These are phyloP conservation scores for Leonotis leonurus DNA, from an alignment of 257 asterid species.

Conservation along the genomic window DNA sequence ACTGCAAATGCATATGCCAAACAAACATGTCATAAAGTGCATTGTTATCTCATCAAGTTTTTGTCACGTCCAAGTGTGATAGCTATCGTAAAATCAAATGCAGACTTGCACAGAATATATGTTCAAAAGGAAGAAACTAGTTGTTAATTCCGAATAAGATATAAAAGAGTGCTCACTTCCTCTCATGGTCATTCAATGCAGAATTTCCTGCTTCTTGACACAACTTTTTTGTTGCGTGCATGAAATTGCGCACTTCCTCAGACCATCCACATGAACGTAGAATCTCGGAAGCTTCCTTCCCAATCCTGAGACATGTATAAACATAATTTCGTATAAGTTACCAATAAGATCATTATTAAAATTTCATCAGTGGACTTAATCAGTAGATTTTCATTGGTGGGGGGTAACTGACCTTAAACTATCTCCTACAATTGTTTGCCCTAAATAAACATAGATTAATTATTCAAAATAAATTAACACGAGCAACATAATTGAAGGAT, in stretches of 20 bases:
- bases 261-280: slow-evolving; percentile 81
- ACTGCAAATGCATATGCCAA: not conserved
- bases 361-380: not conserved
- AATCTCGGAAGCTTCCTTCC: slow-evolving; percentile 58
- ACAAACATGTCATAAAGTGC: not conserved
- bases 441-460: not conserved
- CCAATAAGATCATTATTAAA: not conserved
- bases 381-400: not conserved
- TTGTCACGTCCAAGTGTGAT: not conserved
- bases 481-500: not conserved
- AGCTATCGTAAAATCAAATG: not conserved
- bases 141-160: not conserved
- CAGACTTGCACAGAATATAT: slow-evolving; percentile 6
- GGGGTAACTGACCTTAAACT: slow-evolving; percentile 8
- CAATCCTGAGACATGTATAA: slow-evolving; percentile 48
- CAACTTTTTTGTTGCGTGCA: slow-evolving; percentile 57
- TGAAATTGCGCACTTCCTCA: slow-evolving; percentile 58
- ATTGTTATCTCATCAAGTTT: not conserved
- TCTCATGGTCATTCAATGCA: slow-evolving; percentile 32
- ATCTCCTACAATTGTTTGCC: not conserved
- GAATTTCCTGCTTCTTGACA: slow-evolving; percentile 36
- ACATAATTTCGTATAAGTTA: slow-evolving; percentile 8
- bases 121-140: slow-evolving; percentile 1
- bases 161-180: slow-evolving; percentile 50
- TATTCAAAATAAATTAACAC: not conserved